Evolutionary conservation across 2,329 filamentous ascomycete species (phyloP).

Genomic region (Colletotrichum lupini): DNA sequence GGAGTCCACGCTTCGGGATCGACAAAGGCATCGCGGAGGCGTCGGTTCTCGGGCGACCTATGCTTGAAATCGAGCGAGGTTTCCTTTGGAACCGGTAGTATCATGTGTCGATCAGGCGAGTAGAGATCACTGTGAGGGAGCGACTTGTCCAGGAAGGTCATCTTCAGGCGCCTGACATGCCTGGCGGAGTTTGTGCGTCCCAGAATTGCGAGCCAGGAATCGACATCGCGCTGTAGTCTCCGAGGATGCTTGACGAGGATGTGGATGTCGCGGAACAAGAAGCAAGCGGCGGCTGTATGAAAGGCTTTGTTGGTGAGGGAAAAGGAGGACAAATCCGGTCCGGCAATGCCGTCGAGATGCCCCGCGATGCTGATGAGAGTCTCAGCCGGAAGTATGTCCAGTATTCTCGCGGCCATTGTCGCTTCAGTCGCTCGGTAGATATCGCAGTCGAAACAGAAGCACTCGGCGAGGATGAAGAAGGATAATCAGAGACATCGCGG

Average conservation of each 20-base stretch:
- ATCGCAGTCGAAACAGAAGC: background rate
- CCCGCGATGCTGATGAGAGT: conserved; percentile 11
- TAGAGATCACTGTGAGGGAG: conserved; percentile 6
- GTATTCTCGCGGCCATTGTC: background rate
- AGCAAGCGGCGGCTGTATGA: background rate
- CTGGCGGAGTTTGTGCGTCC: background rate
- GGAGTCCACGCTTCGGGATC: background rate
- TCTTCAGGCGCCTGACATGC: background rate
- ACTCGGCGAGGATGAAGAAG: background rate
- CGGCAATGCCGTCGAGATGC: background rate
- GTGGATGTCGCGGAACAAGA: background rate
- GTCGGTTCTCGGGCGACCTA: background rate
- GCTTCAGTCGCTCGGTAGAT: background rate
- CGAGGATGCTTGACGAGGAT: background rate
- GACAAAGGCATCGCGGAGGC: conserved; percentile 9
- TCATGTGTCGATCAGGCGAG: background rate
- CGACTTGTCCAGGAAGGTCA: conserved; percentile 1
- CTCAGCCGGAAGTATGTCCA: conserved; percentile 13
- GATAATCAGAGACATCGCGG: background rate
- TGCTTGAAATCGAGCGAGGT: background rate
- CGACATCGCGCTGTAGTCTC: background rate
- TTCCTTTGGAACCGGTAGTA: background rate
- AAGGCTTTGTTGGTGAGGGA: background rate
- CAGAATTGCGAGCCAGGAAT: background rate
- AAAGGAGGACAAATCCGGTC: conserved; percentile 6